Base-by-base conservation (phyloP, 1,139 yeast genomes). In the Fermentozyma sake region DNA sequence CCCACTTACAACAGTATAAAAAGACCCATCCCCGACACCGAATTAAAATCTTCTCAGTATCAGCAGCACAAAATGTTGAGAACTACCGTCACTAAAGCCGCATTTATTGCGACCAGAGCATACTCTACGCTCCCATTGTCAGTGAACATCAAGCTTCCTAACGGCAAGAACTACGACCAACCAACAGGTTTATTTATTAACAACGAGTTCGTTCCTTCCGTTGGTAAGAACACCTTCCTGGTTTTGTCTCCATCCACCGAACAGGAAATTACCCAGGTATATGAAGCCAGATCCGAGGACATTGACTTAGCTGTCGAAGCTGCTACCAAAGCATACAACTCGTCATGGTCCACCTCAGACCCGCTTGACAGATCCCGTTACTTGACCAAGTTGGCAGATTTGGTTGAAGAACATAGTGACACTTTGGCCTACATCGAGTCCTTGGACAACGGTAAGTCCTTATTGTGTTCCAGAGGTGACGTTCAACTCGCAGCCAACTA, bases 81-180 rank as follows among this genome's bases (percentile, higher is more conserved):
- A 32, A 32, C 30, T 10, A 29, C 37, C 8, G 29, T 29, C 15
- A 20, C 38, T 13, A 32, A 26, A 20, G 18, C 28, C 12, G 20
- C 32, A 7, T 13, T 30, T 16, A 18, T 23, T 12, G 30, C 29
- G 8, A 12, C 30, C 26, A 37, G 41, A 32, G 17, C 25, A 19
- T 34, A 33, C 32, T 32, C 42, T 17, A 22, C 36, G 22, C 54
- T 59, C 33, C 74, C 79, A 28, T 55, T 74, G 38, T 48, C 60
- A 14, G 71, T 68, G 27, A 61, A 58, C 18, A 55, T 80, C 37
- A 73, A 65, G 8, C 67, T 79, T 23, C 87, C 87, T 38, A 77
- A 74, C 42, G 85, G 85, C 24, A 40, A 59, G 18, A 62, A 38
- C 20, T 44, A 42, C 29, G 62, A 67, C 26, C 85, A 42, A 31